phyloP scores from a whole-genome alignment of 441 rosid genomes.

The Pelargonium fulgidum region DNA sequence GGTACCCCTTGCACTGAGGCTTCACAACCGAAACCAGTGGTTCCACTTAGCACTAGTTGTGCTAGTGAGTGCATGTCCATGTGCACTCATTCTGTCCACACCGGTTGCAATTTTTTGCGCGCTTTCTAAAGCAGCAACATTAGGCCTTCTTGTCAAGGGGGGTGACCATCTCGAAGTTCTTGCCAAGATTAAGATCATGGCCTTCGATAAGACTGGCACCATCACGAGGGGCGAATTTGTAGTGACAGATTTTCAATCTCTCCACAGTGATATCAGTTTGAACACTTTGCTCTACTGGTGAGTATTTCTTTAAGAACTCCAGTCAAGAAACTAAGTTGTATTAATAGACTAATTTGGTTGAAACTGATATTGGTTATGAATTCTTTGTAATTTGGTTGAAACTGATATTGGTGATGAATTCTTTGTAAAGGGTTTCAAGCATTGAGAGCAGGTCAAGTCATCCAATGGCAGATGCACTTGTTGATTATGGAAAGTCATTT shows the following conservation, averaged over 20 bases:
- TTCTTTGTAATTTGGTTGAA: too few relatives aligned
- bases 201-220: constrained; percentile 93
- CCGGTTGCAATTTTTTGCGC: constrained; percentile 93
- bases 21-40: constrained; percentile 45
- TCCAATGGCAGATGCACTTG: constrained; percentile 78
- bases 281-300: constrained; percentile 62
- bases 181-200: constrained; percentile 56
- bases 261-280: constrained; percentile 32
- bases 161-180: constrained; percentile 69
- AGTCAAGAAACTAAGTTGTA: too few relatives aligned
- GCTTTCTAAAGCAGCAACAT: constrained; percentile 70
- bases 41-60: constrained; percentile 71
- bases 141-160: constrained; percentile 79
- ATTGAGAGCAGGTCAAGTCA: constrained; percentile 85
- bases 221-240: constrained; percentile 79
- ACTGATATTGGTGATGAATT: neutral
- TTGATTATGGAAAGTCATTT: constrained; percentile 48
- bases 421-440: constrained; percentile 64
- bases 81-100: constrained; percentile 82
- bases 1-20: constrained; percentile 44
- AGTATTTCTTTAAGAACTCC: neutral
- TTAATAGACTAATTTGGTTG: neutral
- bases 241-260: constrained; percentile 49
- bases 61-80: constrained; percentile 87
- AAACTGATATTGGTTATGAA: neutral